phyloP scores from a whole-genome alignment of 2,329 filamentous ascomycete genomes.

The Alternaria alternata region DNA sequence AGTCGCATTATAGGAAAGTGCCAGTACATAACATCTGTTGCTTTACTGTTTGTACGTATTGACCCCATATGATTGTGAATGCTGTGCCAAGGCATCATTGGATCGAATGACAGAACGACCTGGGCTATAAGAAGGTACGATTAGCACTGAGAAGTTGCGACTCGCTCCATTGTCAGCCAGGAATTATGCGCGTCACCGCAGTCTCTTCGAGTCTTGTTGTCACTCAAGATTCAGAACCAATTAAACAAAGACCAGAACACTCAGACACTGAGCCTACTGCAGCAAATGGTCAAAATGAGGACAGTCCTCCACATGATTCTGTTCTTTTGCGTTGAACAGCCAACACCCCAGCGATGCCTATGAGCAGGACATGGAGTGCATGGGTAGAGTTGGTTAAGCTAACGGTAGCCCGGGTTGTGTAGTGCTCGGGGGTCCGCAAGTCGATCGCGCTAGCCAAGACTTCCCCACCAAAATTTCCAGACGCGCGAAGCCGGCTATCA shows the following conservation, averaged over 20 bases:
- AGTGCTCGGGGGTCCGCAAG: constrained; percentile 13
- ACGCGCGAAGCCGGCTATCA: constrained; percentile 5
- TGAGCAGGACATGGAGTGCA: neutral
- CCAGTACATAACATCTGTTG: neutral
- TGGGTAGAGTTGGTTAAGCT: no score
- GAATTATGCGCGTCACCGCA: no score
- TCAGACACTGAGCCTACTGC: no score
- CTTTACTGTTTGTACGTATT: neutral
- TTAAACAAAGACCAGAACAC: neutral
- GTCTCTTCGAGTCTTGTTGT: neutral
- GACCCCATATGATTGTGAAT: neutral
- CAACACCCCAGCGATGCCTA: no score
- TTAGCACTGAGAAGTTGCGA: no score
- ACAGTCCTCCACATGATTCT: no score
- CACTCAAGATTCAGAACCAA: no score
- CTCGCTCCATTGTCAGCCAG: no score
- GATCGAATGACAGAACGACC: neutral
- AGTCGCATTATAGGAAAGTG: neutral
- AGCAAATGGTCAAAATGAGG: no score
- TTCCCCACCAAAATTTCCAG: constrained; percentile 31
- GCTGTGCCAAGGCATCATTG: no score
- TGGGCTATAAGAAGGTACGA: no score
- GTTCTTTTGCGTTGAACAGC: no score
- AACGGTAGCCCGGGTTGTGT: neutral
- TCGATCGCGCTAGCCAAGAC: constrained; percentile 16